A percentile compares a stretch with the other conserved stretches of the same genome.
These are phyloP conservation scores for Crithidia bombi DNA, from an alignment of 208 protist genomes.

Conservation along the genomic window DNA sequence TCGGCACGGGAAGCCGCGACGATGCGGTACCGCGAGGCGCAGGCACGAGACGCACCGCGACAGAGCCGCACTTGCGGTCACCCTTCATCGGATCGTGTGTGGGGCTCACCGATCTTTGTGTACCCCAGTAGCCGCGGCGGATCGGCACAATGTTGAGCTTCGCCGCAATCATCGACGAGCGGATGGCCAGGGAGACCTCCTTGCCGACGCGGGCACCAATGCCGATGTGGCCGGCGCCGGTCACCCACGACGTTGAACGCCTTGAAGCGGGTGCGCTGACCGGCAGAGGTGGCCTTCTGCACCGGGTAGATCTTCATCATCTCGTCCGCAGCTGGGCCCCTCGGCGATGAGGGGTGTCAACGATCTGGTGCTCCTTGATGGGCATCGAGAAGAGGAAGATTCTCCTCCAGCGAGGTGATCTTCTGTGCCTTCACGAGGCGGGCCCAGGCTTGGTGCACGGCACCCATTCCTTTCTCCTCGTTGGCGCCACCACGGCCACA, in stretches of 20 bases:
- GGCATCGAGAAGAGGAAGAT: slow-evolving; percentile 99
- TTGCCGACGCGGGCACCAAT: slow-evolving; percentile 99
- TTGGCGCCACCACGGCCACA: slow-evolving; percentile 57
- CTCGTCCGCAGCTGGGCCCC: slow-evolving; percentile 85
- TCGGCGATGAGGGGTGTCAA: slow-evolving; percentile 97
- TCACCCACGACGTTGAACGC: slow-evolving; percentile 99
- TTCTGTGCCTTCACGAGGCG: slow-evolving; percentile 97
- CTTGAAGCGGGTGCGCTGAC: slow-evolving; percentile 99
- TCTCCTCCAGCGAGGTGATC: slow-evolving; percentile 97
- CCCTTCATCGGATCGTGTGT: slow-evolving; percentile 99
- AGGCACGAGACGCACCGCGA: slow-evolving; percentile 97
- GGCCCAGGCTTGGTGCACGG: slow-evolving; percentile 99
- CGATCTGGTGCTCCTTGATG: slow-evolving; percentile 99
- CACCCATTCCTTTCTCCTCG: slow-evolving; percentile 96
- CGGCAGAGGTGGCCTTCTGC: slow-evolving; percentile 99
- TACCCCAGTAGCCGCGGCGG: slow-evolving; percentile 99
- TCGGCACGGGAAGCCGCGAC: slow-evolving; percentile 97
- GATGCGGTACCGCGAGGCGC: slow-evolving; percentile 99
- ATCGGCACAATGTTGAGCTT: slow-evolving; percentile 99
- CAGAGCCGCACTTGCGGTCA: slow-evolving; percentile 99
- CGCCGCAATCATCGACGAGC: slow-evolving; percentile 97
- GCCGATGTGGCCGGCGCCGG: slow-evolving; percentile 97
- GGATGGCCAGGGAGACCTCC: slow-evolving; percentile 99
- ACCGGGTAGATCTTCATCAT: slow-evolving; percentile 99
- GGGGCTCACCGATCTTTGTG: slow-evolving; percentile 98